Conservation (phyloP, 768 basidiomycete genomes). For the Boletales sp. region DNA sequence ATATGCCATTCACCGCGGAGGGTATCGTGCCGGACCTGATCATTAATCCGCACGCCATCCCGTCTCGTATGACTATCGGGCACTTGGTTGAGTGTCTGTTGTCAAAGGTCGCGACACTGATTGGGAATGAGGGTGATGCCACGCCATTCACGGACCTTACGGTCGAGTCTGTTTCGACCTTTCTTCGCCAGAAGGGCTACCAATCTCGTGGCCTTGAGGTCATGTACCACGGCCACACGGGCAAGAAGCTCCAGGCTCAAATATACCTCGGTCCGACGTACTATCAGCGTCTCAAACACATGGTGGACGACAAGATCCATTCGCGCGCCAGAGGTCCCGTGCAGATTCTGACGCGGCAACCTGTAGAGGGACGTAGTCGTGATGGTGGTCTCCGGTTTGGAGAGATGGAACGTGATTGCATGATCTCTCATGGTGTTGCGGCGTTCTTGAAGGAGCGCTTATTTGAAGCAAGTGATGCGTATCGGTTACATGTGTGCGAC, state of each 20-base stretch:
- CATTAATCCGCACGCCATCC: constrained; percentile 99
- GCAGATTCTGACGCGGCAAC: constrained; percentile 95
- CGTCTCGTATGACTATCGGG: constrained; percentile 99
- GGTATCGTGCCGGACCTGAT: constrained; percentile 96
- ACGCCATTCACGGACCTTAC: constrained; percentile 98
- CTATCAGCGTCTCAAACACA: constrained; percentile 98
- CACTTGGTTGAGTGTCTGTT: constrained; percentile 98
- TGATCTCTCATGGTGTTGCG: constrained; percentile 99
- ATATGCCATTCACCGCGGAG: constrained; percentile 98
- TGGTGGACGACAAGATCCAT: constrained; percentile 99
- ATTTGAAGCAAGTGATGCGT: constrained; percentile 90
- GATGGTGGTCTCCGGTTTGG: constrained; percentile 99
- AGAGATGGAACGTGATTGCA: constrained; percentile 99
- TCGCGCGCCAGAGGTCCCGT: constrained; percentile 96
- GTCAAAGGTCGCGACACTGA: constrained; percentile 93
- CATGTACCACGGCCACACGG: constrained; percentile 99
- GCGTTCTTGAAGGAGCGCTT: constrained; percentile 97
- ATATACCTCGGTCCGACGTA: constrained; percentile 98
- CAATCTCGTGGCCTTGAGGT: constrained; percentile 96
- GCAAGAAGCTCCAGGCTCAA: constrained; percentile 96
- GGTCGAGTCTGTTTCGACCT: constrained; percentile 94
- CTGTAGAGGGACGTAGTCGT: constrained; percentile 97
- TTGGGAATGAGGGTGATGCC: constrained; percentile 96
- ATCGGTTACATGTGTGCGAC: constrained; percentile 93
- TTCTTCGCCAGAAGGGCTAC: constrained; percentile 86